These are phyloP conservation scores for Phascolomyces articulosus DNA, from an alignment of 371 early-diverging fungal species.

Conservation along the genomic window DNA sequence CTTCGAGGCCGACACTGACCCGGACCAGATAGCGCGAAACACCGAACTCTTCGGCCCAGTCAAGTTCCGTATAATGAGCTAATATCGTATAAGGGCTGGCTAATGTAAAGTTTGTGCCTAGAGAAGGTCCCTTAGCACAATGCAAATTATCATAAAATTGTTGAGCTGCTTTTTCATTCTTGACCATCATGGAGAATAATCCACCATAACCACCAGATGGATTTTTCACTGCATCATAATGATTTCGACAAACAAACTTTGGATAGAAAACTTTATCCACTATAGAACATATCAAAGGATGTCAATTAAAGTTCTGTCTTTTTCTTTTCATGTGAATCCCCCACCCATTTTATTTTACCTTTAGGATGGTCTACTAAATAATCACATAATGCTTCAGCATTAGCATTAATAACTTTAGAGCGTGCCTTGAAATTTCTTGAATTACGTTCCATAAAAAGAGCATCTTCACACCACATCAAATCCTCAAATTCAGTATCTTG, in stretches of 20 bases:
- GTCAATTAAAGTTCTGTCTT: too few species aligned
- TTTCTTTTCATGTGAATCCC: too few species aligned
- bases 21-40: slow-evolving; percentile 82
- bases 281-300: slow-evolving; percentile 21
- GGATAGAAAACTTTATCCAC: slow-evolving; percentile 84
- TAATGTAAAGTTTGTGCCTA: slow-evolving; percentile 97
- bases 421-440: slow-evolving; percentile 86
- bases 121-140: slow-evolving; percentile 91
- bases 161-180: slow-evolving; percentile 59
- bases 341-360: slow-evolving; percentile 36
- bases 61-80: slow-evolving; percentile 92
- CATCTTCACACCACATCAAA: slow-evolving; percentile 90
- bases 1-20: slow-evolving; percentile 92
- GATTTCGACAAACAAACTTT: slow-evolving; percentile 70
- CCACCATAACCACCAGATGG: slow-evolving; percentile 85
- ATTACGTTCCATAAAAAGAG: slow-evolving; percentile 92
- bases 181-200: slow-evolving; percentile 82
- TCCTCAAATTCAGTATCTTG: slow-evolving; percentile 75
- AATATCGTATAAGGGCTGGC: slow-evolving; percentile 93
- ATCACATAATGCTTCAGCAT: slow-evolving; percentile 80
- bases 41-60: slow-evolving; percentile 87
- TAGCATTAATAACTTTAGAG: slow-evolving; percentile 73
- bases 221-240: slow-evolving; percentile 67
- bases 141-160: slow-evolving; percentile 83
- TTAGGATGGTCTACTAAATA: slow-evolving; percentile 66